These are phyloP conservation scores for Periconia sp. DNA, from an alignment of 2,329 filamentous ascomycete species.

Conservation along the genomic window DNA sequence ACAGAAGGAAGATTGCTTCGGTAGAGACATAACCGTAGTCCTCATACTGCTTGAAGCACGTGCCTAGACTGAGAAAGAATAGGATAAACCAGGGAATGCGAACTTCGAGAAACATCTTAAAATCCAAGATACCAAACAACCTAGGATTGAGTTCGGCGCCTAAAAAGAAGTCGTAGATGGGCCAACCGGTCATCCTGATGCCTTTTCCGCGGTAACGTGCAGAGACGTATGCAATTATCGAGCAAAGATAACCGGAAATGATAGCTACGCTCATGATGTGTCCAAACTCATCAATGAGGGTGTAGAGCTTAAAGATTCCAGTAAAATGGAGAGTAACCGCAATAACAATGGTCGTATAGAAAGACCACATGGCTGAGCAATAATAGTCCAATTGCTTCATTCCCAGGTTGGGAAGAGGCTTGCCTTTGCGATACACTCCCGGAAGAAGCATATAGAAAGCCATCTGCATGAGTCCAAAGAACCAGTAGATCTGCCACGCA, in stretches of 20 bases:
- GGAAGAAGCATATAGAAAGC: constrained; percentile 83
- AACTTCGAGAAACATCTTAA: constrained; percentile 96
- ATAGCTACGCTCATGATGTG: constrained; percentile 92
- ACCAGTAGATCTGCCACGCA: constrained; percentile 95
- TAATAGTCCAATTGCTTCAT: constrained; percentile 91
- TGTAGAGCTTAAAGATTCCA: constrained; percentile 86
- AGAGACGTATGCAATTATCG: constrained; percentile 82
- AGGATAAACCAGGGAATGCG: constrained; percentile 91
- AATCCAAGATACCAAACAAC: constrained; percentile 81
- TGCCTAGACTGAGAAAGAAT: constrained; percentile 73
- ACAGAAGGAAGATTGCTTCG: constrained; percentile 80
- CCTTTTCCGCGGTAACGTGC: constrained; percentile 77
- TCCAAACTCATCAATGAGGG: constrained; percentile 91
- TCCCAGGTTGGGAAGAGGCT: constrained; percentile 78
- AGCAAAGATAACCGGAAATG: constrained; percentile 81
- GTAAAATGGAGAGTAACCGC: constrained; percentile 75
- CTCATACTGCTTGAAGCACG: constrained; percentile 82
- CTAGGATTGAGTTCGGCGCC: constrained; percentile 84
- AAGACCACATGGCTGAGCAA: constrained; percentile 85
- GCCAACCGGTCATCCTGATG: constrained; percentile 87
- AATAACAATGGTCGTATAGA: constrained; percentile 80
- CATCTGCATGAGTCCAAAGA: constrained; percentile 83
- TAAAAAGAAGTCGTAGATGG: constrained; percentile 89
- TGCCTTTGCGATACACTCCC: constrained; percentile 84
- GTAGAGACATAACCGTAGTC: constrained; percentile 80